A percentile compares a stretch with the other conserved stretches of the same genome.
phyloP scores from a whole-genome alignment of 495 filamentous ascomycete genomes.

The Neurospora discreta region DNA sequence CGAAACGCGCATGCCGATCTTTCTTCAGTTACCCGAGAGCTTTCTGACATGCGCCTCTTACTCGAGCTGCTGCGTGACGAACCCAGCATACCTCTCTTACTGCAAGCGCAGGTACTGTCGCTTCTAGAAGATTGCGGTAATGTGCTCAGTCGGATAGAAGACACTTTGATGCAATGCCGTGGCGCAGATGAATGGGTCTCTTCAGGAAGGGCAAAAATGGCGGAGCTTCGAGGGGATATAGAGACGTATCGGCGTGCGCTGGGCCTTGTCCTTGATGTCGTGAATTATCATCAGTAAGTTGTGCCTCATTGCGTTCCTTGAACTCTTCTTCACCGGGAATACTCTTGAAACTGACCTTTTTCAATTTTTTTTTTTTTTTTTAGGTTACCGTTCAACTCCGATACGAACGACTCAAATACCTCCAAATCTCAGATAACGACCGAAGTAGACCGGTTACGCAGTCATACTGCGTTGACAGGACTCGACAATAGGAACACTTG shows the following conservation, averaged over 20 bases:
- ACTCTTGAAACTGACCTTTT: background rate
- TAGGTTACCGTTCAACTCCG: background rate
- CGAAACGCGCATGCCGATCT: conserved; percentile 18
- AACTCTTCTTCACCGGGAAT: background rate
- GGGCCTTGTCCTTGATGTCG: conserved; percentile 13
- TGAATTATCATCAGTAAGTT: conserved; percentile 7
- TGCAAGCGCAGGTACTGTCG: conserved; percentile 11
- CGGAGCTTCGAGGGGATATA: conserved; percentile 4
- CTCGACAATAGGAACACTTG: background rate
- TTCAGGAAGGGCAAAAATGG: conserved; percentile 5
- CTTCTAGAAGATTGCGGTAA: conserved; percentile 14
- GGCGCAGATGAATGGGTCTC: conserved; percentile 12
- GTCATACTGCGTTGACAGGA: background rate
- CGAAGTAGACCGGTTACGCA: conserved; percentile 8
- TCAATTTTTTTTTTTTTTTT: background rate
- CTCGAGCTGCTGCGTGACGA: conserved; percentile 20
- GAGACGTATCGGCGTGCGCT: conserved; percentile 11
- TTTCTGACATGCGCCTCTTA: conserved; percentile 20
- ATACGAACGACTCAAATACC: background rate
- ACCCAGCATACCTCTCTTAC: conserved; percentile 6
- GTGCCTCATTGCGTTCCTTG: background rate
- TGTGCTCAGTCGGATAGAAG: conserved; percentile 9
- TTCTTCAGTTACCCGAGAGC: conserved; percentile 17
- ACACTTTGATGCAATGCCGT: conserved; percentile 6
- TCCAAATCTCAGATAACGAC: background rate